phyloP scores from a whole-genome alignment of 1,139 yeast genomes.

The Yamadazyma trypodendri region DNA sequence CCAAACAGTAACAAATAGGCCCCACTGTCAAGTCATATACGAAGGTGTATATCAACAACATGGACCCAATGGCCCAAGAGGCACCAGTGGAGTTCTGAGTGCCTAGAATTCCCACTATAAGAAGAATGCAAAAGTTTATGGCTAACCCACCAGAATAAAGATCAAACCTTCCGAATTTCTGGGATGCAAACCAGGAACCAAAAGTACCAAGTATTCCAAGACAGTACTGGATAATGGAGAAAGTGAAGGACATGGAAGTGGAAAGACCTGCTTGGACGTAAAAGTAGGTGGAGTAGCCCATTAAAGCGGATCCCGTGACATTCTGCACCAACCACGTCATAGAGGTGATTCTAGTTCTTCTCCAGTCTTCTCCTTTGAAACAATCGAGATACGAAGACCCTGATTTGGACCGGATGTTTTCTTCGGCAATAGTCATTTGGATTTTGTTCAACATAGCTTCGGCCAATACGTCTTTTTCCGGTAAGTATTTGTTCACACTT shows the following conservation, averaged over 20 bases:
- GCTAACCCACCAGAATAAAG: conserved; percentile 47
- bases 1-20: conserved; percentile 56
- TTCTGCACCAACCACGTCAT: conserved; percentile 50
- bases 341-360: conserved; percentile 57
- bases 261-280: conserved; percentile 51
- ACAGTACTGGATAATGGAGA: conserved; percentile 44
- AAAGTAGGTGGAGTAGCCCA: conserved; percentile 57
- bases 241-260: conserved; percentile 40
- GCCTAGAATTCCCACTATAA: conserved; percentile 43
- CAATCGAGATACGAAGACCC: conserved; percentile 44
- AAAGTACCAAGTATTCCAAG: conserved; percentile 53
- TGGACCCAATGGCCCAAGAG: conserved; percentile 48
- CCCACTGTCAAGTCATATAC: conserved; percentile 57
- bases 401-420: conserved; percentile 27
- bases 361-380: conserved; percentile 46
- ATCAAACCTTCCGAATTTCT: conserved; percentile 48
- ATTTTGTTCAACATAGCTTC: conserved; percentile 41
- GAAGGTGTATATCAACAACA: conserved; percentile 47
- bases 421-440: conserved; percentile 45
- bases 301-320: conserved; percentile 51
- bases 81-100: conserved; percentile 21
- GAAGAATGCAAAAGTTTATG: conserved; percentile 33
- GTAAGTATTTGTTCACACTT: conserved; percentile 31
- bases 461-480: conserved; percentile 35
- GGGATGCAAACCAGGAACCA: conserved; percentile 50